Percentiles rank a stretch among this genome's conserved stretches.
phyloP scores from a whole-genome alignment of 371 early-diverging fungal species.

The Fennellomyces sp. region DNA sequence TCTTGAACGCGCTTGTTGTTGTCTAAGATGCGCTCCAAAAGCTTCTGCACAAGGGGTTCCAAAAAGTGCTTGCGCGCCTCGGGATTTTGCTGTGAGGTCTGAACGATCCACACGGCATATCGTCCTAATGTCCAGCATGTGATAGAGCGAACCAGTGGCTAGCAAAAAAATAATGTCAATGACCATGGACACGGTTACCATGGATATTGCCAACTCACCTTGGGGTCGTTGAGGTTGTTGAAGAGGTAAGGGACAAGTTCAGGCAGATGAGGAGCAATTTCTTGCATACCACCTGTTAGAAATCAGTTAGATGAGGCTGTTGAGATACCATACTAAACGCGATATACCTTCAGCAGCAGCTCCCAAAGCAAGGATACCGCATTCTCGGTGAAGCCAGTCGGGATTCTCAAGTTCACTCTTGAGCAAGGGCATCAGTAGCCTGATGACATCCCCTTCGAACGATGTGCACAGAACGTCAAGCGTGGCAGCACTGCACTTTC shows the following conservation, averaged over 20 bases:
- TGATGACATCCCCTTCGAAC: conserved; percentile 81
- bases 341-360: conserved; percentile 89
- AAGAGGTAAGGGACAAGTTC: conserved; percentile 86
- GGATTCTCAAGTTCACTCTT: conserved; percentile 75
- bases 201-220: too few species aligned
- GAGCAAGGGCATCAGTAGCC: conserved; percentile 83
- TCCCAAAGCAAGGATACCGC: conserved; percentile 95
- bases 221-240: conserved; percentile 75
- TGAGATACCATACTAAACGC: background rate
- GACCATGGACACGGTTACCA: too few species aligned
- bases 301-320: too few species aligned
- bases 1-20: conserved; percentile 95
- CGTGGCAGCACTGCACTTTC: conserved; percentile 97
- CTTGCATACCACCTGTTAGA: conserved; percentile 67
- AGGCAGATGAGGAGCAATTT: conserved; percentile 89
- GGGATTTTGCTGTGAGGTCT: conserved; percentile 49
- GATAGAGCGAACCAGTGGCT: conserved; percentile 94
- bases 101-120: conserved; percentile 85
- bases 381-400: conserved; percentile 92
- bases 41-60: conserved; percentile 75
- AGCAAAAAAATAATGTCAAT: background rate
- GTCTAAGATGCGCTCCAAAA: conserved; percentile 80
- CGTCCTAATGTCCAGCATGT: conserved; percentile 97
- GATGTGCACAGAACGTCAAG: conserved; percentile 91
- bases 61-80: conserved; percentile 74